These are phyloP conservation scores for Umbelopsis vinacea DNA, from an alignment of 192 early-diverging fungal species.

Conservation along the genomic window DNA sequence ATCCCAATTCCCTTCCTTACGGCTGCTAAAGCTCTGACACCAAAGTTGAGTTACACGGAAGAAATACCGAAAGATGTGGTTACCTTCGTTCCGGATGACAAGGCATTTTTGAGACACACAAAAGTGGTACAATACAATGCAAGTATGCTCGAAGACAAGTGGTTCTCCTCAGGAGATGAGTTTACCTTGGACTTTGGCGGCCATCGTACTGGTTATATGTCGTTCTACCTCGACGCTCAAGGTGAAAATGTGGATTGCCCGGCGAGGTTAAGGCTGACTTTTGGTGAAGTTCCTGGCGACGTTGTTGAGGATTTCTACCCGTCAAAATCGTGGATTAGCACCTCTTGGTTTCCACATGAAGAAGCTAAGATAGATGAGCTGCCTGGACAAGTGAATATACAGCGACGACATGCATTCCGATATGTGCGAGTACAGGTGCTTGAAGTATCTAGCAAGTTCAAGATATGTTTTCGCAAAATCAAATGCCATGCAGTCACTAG, in stretches of 20 bases:
- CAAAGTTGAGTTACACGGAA: background rate
- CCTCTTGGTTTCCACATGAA: slow-evolving; percentile 19
- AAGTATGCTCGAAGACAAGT: background rate
- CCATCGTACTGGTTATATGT: slow-evolving; percentile 17
- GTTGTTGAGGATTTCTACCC: slow-evolving; percentile 20
- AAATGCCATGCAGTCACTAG: background rate
- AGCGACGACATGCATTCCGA: slow-evolving; percentile 16
- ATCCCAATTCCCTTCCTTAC: background rate
- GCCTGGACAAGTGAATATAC: background rate
- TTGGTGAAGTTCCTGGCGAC: slow-evolving; percentile 15
- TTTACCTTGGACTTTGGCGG: slow-evolving; percentile 5
- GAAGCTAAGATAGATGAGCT: background rate
- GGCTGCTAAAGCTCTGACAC: background rate
- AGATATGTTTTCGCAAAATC: slow-evolving; percentile 11
- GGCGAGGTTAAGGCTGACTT: slow-evolving; percentile 6
- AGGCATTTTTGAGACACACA: slow-evolving; percentile 1
- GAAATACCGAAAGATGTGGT: background rate
- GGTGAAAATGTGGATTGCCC: slow-evolving; percentile 15
- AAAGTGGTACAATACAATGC: background rate
- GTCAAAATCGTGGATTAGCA: slow-evolving; percentile 21
- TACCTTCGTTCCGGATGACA: background rate
- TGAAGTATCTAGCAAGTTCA: slow-evolving; percentile 13
- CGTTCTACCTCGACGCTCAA: slow-evolving; percentile 8
- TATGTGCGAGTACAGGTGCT: slow-evolving; percentile 4
- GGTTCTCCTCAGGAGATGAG: slow-evolving; percentile 3